A percentile compares a stretch with the other conserved stretches of the same genome.
Evolutionary conservation across 257 asterid genomes (phyloP).

Genomic region (Solanum paucissectum): DNA sequence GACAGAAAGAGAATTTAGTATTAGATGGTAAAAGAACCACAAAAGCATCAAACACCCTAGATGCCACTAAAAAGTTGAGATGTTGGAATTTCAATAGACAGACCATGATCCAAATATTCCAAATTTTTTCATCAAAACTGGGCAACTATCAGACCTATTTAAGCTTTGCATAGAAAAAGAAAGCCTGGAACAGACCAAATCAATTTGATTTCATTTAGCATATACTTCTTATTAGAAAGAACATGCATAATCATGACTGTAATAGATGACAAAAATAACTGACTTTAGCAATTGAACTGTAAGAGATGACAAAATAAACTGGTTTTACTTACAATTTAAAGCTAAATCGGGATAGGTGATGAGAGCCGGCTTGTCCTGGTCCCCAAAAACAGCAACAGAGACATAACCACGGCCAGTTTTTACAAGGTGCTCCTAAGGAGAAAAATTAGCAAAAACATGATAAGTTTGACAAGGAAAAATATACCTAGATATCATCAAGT

Average conservation of each 20-base stretch:
- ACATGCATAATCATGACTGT: not conserved
- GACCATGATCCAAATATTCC: not conserved
- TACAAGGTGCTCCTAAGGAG: slow-evolving; percentile 76
- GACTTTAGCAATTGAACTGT: not conserved
- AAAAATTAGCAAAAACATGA: slow-evolving; percentile 1
- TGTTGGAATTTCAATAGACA: not conserved
- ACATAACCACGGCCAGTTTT: slow-evolving; percentile 70
- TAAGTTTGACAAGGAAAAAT: slow-evolving; percentile 2
- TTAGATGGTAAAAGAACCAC: not conserved
- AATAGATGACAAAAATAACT: not conserved
- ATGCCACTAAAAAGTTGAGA: not conserved
- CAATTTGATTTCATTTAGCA: not conserved
- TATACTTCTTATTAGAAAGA: not conserved
- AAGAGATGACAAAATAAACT: not conserved
- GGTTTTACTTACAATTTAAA: slow-evolving; percentile 60
- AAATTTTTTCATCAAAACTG: not conserved
- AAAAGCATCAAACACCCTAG: not conserved
- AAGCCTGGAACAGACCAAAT: not conserved
- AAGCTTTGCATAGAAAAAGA: not conserved
- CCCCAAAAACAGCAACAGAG: slow-evolving; percentile 84
- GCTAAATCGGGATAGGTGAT: slow-evolving; percentile 96
- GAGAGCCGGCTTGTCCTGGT: slow-evolving; percentile 92
- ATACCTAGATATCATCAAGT: not conserved
- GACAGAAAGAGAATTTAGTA: not conserved
- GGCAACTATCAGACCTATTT: not conserved